These are phyloP conservation scores for Liquidambar formosana DNA, from an alignment of 164 flowering plant species.

Conservation along the genomic window DNA sequence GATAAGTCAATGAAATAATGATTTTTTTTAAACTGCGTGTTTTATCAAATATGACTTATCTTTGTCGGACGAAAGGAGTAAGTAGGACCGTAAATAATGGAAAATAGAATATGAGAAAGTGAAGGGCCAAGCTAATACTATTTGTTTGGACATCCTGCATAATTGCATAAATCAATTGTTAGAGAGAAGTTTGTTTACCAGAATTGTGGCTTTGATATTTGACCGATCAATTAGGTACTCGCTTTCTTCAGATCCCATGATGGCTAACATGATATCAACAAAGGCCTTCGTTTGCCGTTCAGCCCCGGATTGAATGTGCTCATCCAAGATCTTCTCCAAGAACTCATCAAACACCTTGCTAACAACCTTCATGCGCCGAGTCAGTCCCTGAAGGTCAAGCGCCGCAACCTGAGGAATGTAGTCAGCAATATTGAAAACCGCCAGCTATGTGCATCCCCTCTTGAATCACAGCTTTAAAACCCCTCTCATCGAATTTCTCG, in stretches of 20 bases:
- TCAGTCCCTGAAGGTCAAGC: too few species aligned
- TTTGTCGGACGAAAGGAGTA: too few species aligned
- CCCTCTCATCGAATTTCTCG: slow-evolving; percentile 31
- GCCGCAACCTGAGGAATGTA: too few species aligned
- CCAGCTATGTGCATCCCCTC: slow-evolving; percentile 38
- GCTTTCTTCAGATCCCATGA: slow-evolving; percentile 28
- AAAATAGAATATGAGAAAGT: too few species aligned
- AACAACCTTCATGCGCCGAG: too few species aligned
- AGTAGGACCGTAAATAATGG: too few species aligned
- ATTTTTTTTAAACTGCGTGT: too few species aligned
- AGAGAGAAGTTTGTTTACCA: slow-evolving; percentile 20
- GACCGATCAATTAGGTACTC: slow-evolving; percentile 33
- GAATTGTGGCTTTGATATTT: slow-evolving; percentile 43
- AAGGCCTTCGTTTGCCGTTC: slow-evolving; percentile 31
- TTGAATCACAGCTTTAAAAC: slow-evolving; percentile 39
- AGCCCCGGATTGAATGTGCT: slow-evolving; percentile 28
- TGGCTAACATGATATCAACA: slow-evolving; percentile 41
- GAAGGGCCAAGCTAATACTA: too few species aligned
- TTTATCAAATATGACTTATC: too few species aligned
- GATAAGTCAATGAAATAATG: too few species aligned
- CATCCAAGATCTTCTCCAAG: slow-evolving; percentile 47
- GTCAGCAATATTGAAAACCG: slow-evolving; percentile 34
- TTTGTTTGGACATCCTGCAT: too few species aligned
- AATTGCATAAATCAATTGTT: slow-evolving; percentile 12
- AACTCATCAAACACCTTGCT: slow-evolving; percentile 34